Conservation (phyloP, 2,329 filamentous ascomycete species). For the Cercospora sesami region DNA sequence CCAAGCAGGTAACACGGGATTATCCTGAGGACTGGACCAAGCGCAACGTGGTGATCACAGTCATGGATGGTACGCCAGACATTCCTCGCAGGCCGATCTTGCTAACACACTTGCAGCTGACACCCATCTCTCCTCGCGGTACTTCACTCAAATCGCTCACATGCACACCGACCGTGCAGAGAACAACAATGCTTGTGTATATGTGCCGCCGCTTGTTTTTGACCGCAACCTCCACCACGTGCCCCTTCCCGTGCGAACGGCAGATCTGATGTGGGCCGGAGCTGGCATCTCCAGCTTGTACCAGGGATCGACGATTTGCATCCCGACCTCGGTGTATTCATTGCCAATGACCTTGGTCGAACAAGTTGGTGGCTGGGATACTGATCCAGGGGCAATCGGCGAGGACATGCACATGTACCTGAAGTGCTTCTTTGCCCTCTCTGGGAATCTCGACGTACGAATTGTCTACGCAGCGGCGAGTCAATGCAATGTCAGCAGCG, state of each 20-base stretch:
- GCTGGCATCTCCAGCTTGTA: slow-evolving; percentile 70
- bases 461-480: slow-evolving; percentile 69
- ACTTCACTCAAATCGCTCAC: slow-evolving; percentile 64
- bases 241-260: slow-evolving; percentile 67
- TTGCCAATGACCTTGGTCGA: slow-evolving; percentile 66
- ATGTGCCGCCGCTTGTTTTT: slow-evolving; percentile 70
- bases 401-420: slow-evolving; percentile 78
- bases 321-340: slow-evolving; percentile 73
- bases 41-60: slow-evolving; percentile 67
- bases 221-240: slow-evolving; percentile 71
- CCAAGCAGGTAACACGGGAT: slow-evolving; percentile 63
- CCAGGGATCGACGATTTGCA: slow-evolving; percentile 62
- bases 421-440: slow-evolving; percentile 74
- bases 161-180: slow-evolving; percentile 63
- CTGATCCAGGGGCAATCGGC: slow-evolving; percentile 68
- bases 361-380: slow-evolving; percentile 71
- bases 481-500: slow-evolving; percentile 69
- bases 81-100: neutral
- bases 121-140: slow-evolving; percentile 68
- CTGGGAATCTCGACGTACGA: slow-evolving; percentile 65
- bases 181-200: slow-evolving; percentile 63
- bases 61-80: slow-evolving; percentile 65
- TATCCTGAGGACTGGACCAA: slow-evolving; percentile 54
- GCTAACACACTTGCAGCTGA: slow-evolving; percentile 54
- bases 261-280: slow-evolving; percentile 70